Percentiles rank a stretch among this genome's conserved stretches.
phyloP scores from a whole-genome alignment of 306 rosid genomes.

The Acacia confusa region DNA sequence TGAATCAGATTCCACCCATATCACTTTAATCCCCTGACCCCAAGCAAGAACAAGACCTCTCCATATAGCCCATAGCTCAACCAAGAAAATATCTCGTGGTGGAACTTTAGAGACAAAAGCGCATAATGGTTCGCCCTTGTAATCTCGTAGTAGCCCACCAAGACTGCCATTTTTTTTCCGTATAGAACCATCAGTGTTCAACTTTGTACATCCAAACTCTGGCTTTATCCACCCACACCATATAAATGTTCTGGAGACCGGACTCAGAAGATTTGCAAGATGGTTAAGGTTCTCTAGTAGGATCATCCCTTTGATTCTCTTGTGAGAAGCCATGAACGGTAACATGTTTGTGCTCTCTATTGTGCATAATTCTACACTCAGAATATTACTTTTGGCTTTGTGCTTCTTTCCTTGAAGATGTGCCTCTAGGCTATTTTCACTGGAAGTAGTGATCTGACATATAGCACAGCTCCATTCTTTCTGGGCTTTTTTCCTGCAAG shows the following conservation, averaged over 20 bases:
- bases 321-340: conserved; percentile 9
- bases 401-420: conserved; percentile 63
- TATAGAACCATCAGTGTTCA: conserved; percentile 68
- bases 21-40: conserved; percentile 42
- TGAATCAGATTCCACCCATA: conserved; percentile 58
- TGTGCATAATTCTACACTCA: conserved; percentile 11
- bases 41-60: conserved; percentile 51
- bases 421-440: conserved; percentile 41
- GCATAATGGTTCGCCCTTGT: conserved; percentile 49
- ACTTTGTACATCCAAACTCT: conserved; percentile 55
- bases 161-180: conserved; percentile 39
- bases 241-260: conserved; percentile 40
- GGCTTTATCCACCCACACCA: conserved; percentile 61
- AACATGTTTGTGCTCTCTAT: conserved; percentile 23
- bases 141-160: conserved; percentile 62
- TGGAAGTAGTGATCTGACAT: conserved; percentile 50
- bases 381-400: conserved; percentile 33
- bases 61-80: conserved; percentile 51
- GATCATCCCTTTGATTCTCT: conserved; percentile 43
- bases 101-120: conserved; percentile 59
- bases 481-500: conserved; percentile 41
- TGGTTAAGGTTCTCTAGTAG: conserved; percentile 51
- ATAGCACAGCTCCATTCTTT: conserved; percentile 70
- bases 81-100: conserved; percentile 45
- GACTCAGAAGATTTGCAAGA: conserved; percentile 42